phyloP scores from a whole-genome alignment of 345 rosid species.

The Dovyalis caffra region DNA sequence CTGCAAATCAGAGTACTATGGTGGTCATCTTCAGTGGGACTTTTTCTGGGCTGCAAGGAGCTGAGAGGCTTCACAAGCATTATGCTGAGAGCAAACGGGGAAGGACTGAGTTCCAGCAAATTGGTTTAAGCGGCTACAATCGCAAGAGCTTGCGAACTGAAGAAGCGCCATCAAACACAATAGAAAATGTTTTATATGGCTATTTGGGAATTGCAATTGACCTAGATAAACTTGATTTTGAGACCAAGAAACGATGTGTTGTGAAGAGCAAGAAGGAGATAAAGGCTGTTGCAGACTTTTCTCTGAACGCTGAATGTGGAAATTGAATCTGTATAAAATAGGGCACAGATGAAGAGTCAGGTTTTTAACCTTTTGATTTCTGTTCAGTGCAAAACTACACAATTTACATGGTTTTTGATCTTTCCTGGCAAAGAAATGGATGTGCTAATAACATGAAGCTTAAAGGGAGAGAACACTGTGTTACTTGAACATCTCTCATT shows the following conservation, averaged over 20 bases:
- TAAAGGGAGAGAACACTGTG: no score
- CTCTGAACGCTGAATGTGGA: background rate
- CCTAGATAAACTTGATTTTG: slow-evolving; percentile 43
- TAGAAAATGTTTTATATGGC: slow-evolving; percentile 37
- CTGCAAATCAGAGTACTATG: slow-evolving; percentile 49
- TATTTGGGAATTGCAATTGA: slow-evolving; percentile 50
- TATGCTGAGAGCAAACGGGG: slow-evolving; percentile 38
- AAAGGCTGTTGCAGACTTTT: slow-evolving; percentile 25
- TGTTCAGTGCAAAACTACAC: slow-evolving; percentile 1
- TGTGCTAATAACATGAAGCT: no score
- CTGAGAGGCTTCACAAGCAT: slow-evolving; percentile 42
- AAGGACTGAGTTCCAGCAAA: slow-evolving; percentile 35
- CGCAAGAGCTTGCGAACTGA: slow-evolving; percentile 1
- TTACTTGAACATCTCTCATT: no score
- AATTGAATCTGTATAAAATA: background rate
- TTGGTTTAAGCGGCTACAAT: background rate
- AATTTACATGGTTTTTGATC: background rate
- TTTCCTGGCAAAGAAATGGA: background rate
- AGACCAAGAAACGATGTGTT: slow-evolving; percentile 33
- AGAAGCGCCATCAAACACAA: slow-evolving; percentile 6
- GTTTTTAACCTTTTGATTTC: background rate
- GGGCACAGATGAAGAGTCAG: background rate
- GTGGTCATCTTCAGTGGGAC: slow-evolving; percentile 43
- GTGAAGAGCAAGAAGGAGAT: slow-evolving; percentile 51
- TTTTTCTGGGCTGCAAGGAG: slow-evolving; percentile 44